Evolutionary conservation across 352 stramenopile genomes (phyloP).

Genomic region (Detonula confervacea): DNA sequence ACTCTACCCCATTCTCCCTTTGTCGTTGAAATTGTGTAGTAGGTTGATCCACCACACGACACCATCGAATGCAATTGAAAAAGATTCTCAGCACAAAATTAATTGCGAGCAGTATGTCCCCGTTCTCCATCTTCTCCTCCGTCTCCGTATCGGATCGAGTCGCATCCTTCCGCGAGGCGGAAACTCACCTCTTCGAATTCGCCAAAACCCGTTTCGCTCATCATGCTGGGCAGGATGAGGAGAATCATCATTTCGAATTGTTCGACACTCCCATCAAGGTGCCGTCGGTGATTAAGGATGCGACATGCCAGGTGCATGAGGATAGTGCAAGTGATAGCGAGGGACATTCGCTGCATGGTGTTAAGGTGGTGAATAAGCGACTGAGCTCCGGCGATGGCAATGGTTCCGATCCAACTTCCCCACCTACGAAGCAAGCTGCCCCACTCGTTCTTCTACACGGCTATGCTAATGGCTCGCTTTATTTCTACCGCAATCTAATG

Average conservation of each 20-base stretch:
- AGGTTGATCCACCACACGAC: too few species aligned
- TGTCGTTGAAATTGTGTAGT: too few species aligned
- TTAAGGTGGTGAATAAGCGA: conserved; percentile 48
- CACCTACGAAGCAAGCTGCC: conserved; percentile 1
- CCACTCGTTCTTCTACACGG: conserved; percentile 80
- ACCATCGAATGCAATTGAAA: too few species aligned
- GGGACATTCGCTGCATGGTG: conserved; percentile 49
- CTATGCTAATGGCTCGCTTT: conserved; percentile 80
- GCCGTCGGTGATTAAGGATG: conserved; percentile 24
- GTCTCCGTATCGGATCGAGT: conserved; percentile 34
- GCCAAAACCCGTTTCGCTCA: conserved; percentile 41
- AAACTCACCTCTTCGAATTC: conserved; percentile 51
- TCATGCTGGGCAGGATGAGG: conserved; percentile 8
- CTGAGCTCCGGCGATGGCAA: not conserved
- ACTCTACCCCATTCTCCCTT: too few species aligned
- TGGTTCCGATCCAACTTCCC: not conserved
- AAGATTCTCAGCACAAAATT: too few species aligned
- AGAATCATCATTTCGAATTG: conserved; percentile 31
- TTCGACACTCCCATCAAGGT: conserved; percentile 68
- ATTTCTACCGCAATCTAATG: conserved; percentile 82
- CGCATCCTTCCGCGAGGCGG: conserved; percentile 42
- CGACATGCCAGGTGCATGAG: conserved; percentile 21
- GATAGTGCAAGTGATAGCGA: conserved; percentile 12
- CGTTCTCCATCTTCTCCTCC: conserved; percentile 28
- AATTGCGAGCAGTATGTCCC: not conserved